Conservation (phyloP, 768 basidiomycete genomes). For the Mycena floridula region DNA sequence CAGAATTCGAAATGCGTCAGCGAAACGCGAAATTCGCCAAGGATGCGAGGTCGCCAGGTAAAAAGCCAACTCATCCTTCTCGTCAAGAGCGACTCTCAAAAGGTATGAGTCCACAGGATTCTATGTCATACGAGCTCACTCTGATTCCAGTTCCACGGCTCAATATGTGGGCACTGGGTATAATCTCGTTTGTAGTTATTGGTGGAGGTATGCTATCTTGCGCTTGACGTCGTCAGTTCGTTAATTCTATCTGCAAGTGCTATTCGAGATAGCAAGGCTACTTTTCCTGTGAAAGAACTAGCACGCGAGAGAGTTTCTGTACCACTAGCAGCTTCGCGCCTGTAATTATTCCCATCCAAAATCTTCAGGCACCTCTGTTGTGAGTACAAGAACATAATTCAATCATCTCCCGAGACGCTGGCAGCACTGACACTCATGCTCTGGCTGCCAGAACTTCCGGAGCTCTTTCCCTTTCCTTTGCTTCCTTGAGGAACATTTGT, state of each 20-base stretch:
- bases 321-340: conserved; percentile 8
- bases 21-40: conserved; percentile 78
- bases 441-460: conserved; percentile 38
- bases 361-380: background rate
- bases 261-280: conserved; percentile 67
- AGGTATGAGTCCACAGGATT: conserved; percentile 65
- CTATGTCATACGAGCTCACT: too few species aligned
- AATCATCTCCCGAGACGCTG: conserved; percentile 48
- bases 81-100: conserved; percentile 66
- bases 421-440: conserved; percentile 58
- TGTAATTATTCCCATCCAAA: conserved; percentile 6
- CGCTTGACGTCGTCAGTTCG: background rate
- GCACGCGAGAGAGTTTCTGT: conserved; percentile 1
- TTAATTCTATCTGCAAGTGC: conserved; percentile 32
- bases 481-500: conserved; percentile 23
- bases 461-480: conserved; percentile 28
- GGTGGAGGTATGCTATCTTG: conserved; percentile 60
- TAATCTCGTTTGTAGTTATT: conserved; percentile 71
- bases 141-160: too few species aligned
- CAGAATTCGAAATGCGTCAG: conserved; percentile 76
- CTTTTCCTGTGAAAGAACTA: conserved; percentile 59
- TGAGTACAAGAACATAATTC: conserved; percentile 12
- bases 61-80: conserved; percentile 68
- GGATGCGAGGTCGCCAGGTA: conserved; percentile 65
- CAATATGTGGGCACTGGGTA: conserved; percentile 66